Base-by-base conservation (phyloP, 2,329 filamentous ascomycete species). In the Hypoxylon rubiginosum region DNA sequence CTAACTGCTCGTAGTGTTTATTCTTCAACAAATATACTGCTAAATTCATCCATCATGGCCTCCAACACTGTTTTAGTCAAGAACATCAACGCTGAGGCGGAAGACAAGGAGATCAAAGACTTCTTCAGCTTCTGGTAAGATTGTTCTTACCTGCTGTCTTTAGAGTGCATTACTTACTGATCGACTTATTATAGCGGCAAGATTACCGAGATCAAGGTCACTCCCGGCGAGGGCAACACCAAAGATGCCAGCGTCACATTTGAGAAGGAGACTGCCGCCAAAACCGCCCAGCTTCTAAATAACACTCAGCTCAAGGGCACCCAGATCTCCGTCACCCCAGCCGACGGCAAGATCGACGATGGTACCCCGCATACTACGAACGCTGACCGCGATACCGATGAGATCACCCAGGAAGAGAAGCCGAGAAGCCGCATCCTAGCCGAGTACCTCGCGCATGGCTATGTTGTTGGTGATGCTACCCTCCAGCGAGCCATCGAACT, bases 61-160 rank as follows among this genome's bases (percentile, higher is more conserved):
- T 79, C 82, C 74, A 87, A 83, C 74, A 95, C 92, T 54, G 93
- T 97, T 70, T 84, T 94, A 83, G 94, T 98, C 76, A 92, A 92
- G 83, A 94, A 96, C 84, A 97, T 99, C 82, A 90, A 92, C 73
- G 79, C 85, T 68, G 82, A 90, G 79, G 97, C 95, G 62, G 89
- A 88, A 72, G 94, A 99, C 82, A 91, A 94, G 82, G 94, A 98
- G 82, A 90, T 99, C 75, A 90, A 89, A 77, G 94, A 97, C 78
- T 99, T 99, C 86, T 99, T 99, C 86, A 96, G 92, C 85, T 98
- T 98, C 82, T 91, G 89, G 93, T 95, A 86, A 79, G 88, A 9
- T 6, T 1, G 17, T 13, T 19, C 11, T 51, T 15, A 1, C 45
- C 17, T 15, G n/a, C n/a, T n/a, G n/a, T 30, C 76, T 48, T 24